A percentile compares a stretch with the other conserved stretches of the same genome.
phyloP scores from a whole-genome alignment of 1,139 yeast species.

The Candida sp. region DNA sequence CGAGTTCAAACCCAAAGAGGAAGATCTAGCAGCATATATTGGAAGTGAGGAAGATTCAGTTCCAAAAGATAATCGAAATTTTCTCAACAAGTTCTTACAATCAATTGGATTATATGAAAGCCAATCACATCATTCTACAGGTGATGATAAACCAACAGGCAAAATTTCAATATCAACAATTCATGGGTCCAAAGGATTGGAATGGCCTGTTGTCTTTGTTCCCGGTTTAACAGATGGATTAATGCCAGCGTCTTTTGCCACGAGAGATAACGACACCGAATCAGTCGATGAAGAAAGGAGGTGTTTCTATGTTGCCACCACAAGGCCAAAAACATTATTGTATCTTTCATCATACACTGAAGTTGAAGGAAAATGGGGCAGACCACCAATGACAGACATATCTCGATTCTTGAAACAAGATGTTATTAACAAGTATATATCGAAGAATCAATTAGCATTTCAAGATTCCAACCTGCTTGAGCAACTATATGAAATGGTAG shows the following conservation, averaged over 20 bases:
- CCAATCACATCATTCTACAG: slow-evolving; percentile 6
- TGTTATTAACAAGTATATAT: slow-evolving; percentile 5
- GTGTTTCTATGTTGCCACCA: slow-evolving; percentile 82
- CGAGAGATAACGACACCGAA: slow-evolving; percentile 27
- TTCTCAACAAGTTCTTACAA: slow-evolving; percentile 51
- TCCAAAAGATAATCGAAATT: slow-evolving; percentile 19
- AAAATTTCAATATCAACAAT: slow-evolving; percentile 62
- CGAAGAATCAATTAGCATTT: slow-evolving; percentile 16
- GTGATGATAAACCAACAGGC: slow-evolving; percentile 15
- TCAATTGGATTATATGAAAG: slow-evolving; percentile 58
- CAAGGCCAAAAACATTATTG: slow-evolving; percentile 63
- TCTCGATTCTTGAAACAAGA: slow-evolving; percentile 30
- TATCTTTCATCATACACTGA: slow-evolving; percentile 34
- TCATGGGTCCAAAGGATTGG: slow-evolving; percentile 91
- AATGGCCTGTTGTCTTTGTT: slow-evolving; percentile 90
- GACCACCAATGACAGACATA: slow-evolving; percentile 16
- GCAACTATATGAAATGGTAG: slow-evolving; percentile 15
- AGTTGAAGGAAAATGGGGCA: slow-evolving; percentile 16
- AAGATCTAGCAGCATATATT: slow-evolving; percentile 46
- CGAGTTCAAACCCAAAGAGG: slow-evolving; percentile 47
- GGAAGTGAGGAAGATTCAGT: slow-evolving; percentile 18
- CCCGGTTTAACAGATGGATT: slow-evolving; percentile 65
- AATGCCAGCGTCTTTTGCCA: slow-evolving; percentile 50
- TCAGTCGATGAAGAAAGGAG: slow-evolving; percentile 73
- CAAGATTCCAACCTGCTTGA: slow-evolving; percentile 11